A percentile compares a stretch with the other conserved stretches of the same genome.
phyloP scores from a whole-genome alignment of 2,329 filamentous ascomycete genomes.

The Cladobotryum mycophilum region DNA sequence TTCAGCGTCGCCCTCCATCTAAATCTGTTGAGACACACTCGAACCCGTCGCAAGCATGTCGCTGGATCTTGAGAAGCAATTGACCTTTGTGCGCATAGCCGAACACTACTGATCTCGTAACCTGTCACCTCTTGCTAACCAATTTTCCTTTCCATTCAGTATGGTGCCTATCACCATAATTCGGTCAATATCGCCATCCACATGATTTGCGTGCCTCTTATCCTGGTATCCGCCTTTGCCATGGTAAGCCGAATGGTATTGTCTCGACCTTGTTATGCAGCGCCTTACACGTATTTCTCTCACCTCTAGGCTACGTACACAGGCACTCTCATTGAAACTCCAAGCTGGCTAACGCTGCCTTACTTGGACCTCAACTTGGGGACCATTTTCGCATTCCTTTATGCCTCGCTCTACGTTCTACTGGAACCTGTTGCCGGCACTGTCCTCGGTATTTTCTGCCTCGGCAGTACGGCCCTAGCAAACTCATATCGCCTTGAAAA shows the following conservation, averaged over 20 bases:
- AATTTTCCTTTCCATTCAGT: conserved; percentile 49
- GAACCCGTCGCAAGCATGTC: conserved; percentile 41
- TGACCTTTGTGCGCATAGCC: conserved; percentile 60
- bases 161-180: conserved; percentile 79
- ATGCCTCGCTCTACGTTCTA: conserved; percentile 76
- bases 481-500: conserved; percentile 65
- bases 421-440: conserved; percentile 90
- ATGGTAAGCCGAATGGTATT: conserved; percentile 48
- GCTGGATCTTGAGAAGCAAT: conserved; percentile 74
- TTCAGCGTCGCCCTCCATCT: neutral
- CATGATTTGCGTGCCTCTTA: conserved; percentile 70
- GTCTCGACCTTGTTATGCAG: neutral
- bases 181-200: conserved; percentile 72
- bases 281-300: conserved; percentile 10
- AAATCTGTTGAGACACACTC: neutral
- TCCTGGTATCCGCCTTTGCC: conserved; percentile 64
- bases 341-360: conserved; percentile 60
- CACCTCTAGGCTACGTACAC: conserved; percentile 51
- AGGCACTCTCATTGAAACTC: conserved; percentile 57
- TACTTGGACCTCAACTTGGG: conserved; percentile 61
- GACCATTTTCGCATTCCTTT: conserved; percentile 59
- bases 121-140: conserved; percentile 2
- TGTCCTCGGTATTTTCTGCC: conserved; percentile 66
- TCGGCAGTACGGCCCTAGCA: conserved; percentile 65
- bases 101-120: conserved; percentile 1